Evolutionary conservation across 257 asterid species (phyloP), one percentile per base, ranked within the genome.

Genomic region (Anisodus acutangulus): DNA sequence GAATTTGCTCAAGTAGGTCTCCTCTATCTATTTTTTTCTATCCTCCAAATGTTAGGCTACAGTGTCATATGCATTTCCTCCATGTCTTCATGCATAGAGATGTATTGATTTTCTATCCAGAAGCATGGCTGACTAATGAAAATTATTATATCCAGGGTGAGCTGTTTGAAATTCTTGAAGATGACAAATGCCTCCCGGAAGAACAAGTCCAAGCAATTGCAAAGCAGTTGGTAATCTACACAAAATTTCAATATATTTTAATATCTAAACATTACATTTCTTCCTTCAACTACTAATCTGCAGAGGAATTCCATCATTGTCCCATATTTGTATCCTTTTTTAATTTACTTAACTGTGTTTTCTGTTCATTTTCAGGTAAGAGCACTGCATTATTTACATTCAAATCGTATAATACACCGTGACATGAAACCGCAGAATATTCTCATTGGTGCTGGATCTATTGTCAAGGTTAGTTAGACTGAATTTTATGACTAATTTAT

Each of bases 171-270:
- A 91, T 97, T 92, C 95, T 97, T 17, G 98, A 97, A 90, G 98
- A 97, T 90, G 99, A 97, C 88, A 97, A 95, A 87, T 94, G 96
- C 89, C 99, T 97, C 83, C 99, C 98, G 11, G 98, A 97, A 88
- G 97, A 95, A 88, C 98, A 97, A 91, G 99, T 97, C 81, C 98
- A 95, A 88, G 98, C 98, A 86, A 97, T 97, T 85, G 98, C 99
- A 8, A 97, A 95, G 86, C 99, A 97, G 88, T 88, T 97, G 98
- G 98, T 95, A 93, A 69, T 80, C 26, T 72, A 49, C 54, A 78
- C 45, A 4, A n/a, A 17, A 8, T n/a, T 71, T 84, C 9, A 17
- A 4, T 60, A 12, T 72, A 13, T 74, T 47, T 74, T 47, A 39
- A 3, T 74, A 2, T 74, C 19, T 51, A 63, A 63, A 49, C 22